Evolutionary conservation across 495 filamentous ascomycete species (phyloP).

Genomic region (Lindgomyces ingoldianus): DNA sequence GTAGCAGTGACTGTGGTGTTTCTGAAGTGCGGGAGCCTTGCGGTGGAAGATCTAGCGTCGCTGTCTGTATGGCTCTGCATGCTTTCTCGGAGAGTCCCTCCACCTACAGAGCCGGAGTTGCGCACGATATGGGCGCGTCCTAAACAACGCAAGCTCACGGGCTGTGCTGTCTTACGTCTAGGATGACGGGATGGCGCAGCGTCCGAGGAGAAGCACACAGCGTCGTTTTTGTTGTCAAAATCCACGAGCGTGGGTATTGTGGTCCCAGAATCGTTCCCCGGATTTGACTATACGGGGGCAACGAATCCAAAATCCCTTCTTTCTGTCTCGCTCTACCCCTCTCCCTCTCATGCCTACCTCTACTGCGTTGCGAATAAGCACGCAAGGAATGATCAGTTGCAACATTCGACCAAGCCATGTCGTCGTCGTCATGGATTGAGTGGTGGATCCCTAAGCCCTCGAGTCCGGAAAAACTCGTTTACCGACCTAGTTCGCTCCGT

Average conservation of each 20-base stretch:
- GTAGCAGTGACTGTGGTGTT: background rate
- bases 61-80: background rate
- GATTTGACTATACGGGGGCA: no score
- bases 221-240: background rate
- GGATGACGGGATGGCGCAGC: background rate
- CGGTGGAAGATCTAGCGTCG: no score
- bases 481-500: no score
- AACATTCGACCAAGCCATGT: no score
- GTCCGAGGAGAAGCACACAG: background rate
- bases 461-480: conserved; percentile 1
- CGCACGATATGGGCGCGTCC: conserved; percentile 2
- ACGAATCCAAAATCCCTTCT: no score
- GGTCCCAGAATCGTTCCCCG: no score
- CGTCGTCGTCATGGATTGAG: background rate
- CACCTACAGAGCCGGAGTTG: conserved; percentile 2
- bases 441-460: conserved; percentile 1
- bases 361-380: no score
- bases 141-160: background rate
- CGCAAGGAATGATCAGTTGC: no score
- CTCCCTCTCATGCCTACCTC: no score
- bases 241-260: no score
- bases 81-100: background rate
- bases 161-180: background rate
- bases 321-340: no score
- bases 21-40: background rate